Evolutionary conservation across 768 basidiomycete species (phyloP).

Genomic region (Pulveroboletus sp.): DNA sequence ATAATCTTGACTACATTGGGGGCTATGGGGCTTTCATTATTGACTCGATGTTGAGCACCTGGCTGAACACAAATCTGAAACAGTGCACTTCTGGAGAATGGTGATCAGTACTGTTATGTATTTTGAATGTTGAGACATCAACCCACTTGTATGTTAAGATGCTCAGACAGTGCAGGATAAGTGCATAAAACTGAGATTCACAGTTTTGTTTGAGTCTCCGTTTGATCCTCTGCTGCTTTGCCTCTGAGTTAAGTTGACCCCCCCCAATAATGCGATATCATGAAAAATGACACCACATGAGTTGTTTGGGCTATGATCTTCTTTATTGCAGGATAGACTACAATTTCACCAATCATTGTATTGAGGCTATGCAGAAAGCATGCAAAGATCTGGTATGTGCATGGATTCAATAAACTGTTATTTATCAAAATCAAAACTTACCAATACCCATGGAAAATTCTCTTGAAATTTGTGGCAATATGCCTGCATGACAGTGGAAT

Average conservation of each 20-base stretch:
- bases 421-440: not conserved
- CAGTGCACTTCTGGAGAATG: no score
- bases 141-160: no score
- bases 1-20: no score
- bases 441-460: no score
- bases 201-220: no score
- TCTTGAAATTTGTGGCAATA: constrained; percentile 14
- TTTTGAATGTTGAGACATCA: no score
- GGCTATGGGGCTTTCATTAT: constrained; percentile 18
- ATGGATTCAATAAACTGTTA: no score
- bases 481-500: constrained; percentile 29
- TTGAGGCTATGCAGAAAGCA: no score
- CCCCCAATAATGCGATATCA: constrained; percentile 31
- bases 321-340: constrained; percentile 19
- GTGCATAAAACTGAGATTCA: constrained; percentile 24
- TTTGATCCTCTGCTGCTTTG: constrained; percentile 15
- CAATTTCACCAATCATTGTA: no score
- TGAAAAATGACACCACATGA: no score
- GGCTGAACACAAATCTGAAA: no score
- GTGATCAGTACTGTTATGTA: no score
- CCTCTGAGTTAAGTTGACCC: constrained; percentile 24
- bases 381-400: constrained; percentile 1
- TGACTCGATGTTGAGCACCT: constrained; percentile 6
- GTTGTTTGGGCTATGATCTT: constrained; percentile 9
- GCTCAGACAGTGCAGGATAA: constrained; percentile 20